Conservation (phyloP, 2,329 filamentous ascomycete genomes). For the Botryotinia convoluta region DNA sequence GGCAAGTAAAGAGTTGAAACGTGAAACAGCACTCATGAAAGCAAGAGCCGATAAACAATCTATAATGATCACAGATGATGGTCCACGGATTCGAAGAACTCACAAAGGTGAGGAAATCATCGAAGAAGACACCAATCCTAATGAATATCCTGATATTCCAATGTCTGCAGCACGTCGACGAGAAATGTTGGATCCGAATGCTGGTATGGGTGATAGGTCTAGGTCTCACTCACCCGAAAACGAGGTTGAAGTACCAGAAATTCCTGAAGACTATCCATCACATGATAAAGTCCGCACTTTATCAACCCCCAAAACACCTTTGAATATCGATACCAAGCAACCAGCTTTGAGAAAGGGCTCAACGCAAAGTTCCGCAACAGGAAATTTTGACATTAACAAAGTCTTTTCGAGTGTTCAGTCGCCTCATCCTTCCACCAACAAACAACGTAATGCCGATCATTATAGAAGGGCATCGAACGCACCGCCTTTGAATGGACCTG, state of each 20-base stretch:
- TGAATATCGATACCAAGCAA: slow-evolving; percentile 36
- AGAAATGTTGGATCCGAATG: slow-evolving; percentile 41
- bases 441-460: slow-evolving; percentile 41
- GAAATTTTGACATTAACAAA: slow-evolving; percentile 76
- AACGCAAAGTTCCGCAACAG: slow-evolving; percentile 22
- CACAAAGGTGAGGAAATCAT: slow-evolving; percentile 95
- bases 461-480: slow-evolving; percentile 39
- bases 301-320: slow-evolving; percentile 33
- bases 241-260: slow-evolving; percentile 36
- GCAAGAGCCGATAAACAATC: slow-evolving; percentile 79
- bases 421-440: slow-evolving; percentile 43
- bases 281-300: slow-evolving; percentile 32
- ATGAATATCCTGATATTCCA: slow-evolving; percentile 28
- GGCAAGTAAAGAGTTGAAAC: slow-evolving; percentile 85
- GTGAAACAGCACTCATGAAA: slow-evolving; percentile 72
- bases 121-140: slow-evolving; percentile 62
- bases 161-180: slow-evolving; percentile 39
- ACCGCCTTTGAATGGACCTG: slow-evolving; percentile 53
- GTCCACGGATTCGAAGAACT: slow-evolving; percentile 78
- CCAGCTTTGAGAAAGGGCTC: slow-evolving; percentile 32
- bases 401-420: slow-evolving; percentile 83
- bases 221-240: slow-evolving; percentile 40
- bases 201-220: slow-evolving; percentile 37
- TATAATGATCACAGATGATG: slow-evolving; percentile 71
- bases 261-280: slow-evolving; percentile 35